Conservation (phyloP, 1,284 basidiomycete species). For the Sanguinoderma infundibulare region DNA sequence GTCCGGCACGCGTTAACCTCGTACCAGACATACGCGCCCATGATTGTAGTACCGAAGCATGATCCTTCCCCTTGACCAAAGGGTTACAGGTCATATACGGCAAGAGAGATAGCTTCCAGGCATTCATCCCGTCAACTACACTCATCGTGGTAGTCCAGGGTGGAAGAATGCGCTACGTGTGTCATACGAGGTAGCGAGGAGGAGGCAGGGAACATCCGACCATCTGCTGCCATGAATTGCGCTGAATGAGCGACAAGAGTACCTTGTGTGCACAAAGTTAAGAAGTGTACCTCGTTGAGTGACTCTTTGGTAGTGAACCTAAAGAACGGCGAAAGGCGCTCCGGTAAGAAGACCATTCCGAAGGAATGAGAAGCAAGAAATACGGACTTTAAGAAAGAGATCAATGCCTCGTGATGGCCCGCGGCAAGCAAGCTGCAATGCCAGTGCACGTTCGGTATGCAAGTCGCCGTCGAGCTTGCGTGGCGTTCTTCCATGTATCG, state of each 20-base stretch:
- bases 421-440: no score
- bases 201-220: neutral
- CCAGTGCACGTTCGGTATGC: no score
- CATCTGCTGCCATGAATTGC: neutral
- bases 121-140: neutral
- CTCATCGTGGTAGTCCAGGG: neutral
- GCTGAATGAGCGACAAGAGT: neutral
- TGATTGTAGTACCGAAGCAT: neutral
- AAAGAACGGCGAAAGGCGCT: slow-evolving; percentile 1
- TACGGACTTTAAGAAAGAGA: neutral
- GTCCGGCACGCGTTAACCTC: neutral
- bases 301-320: neutral
- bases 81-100: neutral
- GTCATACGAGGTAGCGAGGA: neutral
- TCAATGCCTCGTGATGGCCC: neutral
- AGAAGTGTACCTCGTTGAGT: no score
- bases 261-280: neutral
- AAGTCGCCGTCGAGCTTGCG: neutral
- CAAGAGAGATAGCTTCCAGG: neutral
- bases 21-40: neutral
- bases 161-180: neutral
- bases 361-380: neutral
- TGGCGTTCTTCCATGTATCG: neutral
- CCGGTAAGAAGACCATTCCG: neutral
- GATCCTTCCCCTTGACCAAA: neutral